Evolutionary conservation across 2,329 filamentous ascomycete species (phyloP).

Genomic region (Diplodia seriata): DNA sequence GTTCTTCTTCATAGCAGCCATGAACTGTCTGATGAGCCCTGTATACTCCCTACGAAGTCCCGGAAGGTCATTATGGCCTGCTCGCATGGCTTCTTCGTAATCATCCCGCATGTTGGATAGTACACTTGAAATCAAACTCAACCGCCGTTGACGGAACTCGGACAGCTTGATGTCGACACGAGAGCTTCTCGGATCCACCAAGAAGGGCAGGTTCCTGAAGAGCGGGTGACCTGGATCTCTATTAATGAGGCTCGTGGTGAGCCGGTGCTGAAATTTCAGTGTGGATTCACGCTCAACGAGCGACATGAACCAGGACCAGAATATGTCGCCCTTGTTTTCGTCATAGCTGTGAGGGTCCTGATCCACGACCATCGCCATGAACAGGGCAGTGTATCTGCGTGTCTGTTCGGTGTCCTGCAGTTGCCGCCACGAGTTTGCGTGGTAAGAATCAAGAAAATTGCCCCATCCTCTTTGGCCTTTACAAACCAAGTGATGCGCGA

Average conservation of each 20-base stretch:
- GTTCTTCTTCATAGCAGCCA: constrained; percentile 67
- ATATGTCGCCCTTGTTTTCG: constrained; percentile 56
- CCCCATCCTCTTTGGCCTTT: constrained; percentile 59
- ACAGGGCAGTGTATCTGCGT: constrained; percentile 54
- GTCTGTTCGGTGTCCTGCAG: constrained; percentile 55
- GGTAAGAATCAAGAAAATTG: constrained; percentile 63
- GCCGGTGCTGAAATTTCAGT: constrained; percentile 66
- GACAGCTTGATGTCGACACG: constrained; percentile 57
- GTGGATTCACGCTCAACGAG: constrained; percentile 66
- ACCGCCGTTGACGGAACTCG: constrained; percentile 62
- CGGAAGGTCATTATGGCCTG: constrained; percentile 21
- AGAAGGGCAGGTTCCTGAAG: constrained; percentile 65
- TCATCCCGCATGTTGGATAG: constrained; percentile 65
- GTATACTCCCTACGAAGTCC: constrained; percentile 57
- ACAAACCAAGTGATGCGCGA: constrained; percentile 57
- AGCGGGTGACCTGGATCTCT: constrained; percentile 55
- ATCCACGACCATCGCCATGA: constrained; percentile 50
- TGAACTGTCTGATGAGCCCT: constrained; percentile 61
- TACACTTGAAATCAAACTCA: constrained; percentile 62
- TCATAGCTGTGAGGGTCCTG: constrained; percentile 51
- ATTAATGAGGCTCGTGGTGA: constrained; percentile 63
- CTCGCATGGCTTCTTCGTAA: constrained; percentile 35
- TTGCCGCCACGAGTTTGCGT: constrained; percentile 58
- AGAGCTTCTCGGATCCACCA: constrained; percentile 35
- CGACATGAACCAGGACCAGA: constrained; percentile 61